These are phyloP conservation scores for Trypethelium eluteriae DNA, from an alignment of 495 filamentous ascomycete species.

Conservation along the genomic window DNA sequence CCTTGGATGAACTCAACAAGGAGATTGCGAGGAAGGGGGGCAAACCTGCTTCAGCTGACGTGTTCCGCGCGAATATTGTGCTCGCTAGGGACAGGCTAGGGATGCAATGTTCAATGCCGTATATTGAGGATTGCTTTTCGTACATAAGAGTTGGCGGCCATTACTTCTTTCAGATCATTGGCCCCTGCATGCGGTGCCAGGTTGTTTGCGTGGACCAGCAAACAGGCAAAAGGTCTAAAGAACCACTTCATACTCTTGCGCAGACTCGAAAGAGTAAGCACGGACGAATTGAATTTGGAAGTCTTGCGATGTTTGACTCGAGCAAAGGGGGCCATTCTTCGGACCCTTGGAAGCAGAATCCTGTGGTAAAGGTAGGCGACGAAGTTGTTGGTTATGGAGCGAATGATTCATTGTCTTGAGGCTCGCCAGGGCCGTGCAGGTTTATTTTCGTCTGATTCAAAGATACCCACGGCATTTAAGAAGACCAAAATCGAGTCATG, in stretches of 20 bases:
- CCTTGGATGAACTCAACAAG: constrained; percentile 67
- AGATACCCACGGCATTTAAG: constrained; percentile 4
- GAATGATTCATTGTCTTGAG: background rate
- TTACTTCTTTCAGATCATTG: constrained; percentile 60
- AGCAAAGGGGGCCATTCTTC: background rate
- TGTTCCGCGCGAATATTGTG: constrained; percentile 80
- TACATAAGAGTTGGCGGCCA: constrained; percentile 44
- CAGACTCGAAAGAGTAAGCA: constrained; percentile 48
- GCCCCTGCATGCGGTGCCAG: constrained; percentile 78
- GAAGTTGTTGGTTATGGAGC: constrained; percentile 8
- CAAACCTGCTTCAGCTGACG: constrained; percentile 54
- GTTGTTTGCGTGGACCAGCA: constrained; percentile 92
- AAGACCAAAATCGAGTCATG: constrained; percentile 6
- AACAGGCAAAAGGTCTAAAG: constrained; percentile 66
- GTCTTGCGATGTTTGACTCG: constrained; percentile 5
- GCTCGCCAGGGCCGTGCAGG: background rate
- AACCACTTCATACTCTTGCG: constrained; percentile 80
- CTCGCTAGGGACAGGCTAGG: constrained; percentile 40
- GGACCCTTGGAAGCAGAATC: background rate
- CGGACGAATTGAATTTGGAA: constrained; percentile 12
- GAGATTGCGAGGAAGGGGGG: constrained; percentile 54
- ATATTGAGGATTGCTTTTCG: constrained; percentile 53
- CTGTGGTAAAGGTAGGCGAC: background rate
- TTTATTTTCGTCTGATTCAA: constrained; percentile 9
- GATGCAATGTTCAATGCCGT: constrained; percentile 46